Conservation (phyloP, 306 rosid genomes). For the Oxytropis ochrocephala region DNA sequence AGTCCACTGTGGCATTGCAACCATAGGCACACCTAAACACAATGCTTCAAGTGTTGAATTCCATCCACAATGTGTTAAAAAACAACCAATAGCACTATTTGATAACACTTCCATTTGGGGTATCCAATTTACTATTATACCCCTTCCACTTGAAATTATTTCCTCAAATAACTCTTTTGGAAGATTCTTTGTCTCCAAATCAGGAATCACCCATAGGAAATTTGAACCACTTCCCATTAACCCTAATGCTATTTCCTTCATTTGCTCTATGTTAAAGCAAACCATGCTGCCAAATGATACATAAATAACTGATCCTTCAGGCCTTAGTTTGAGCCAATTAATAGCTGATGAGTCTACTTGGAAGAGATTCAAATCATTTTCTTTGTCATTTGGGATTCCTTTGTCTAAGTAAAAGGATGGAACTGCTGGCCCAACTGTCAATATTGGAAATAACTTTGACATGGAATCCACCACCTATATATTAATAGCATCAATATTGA, state of each 20-base stretch:
- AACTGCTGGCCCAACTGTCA: slow-evolving; percentile 60
- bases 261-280: slow-evolving; percentile 28
- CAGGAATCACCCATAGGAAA: slow-evolving; percentile 57
- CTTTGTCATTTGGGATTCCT: slow-evolving; percentile 31
- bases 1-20: slow-evolving; percentile 50
- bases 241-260: slow-evolving; percentile 43
- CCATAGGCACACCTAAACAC: slow-evolving; percentile 50
- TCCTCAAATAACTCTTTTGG: slow-evolving; percentile 18
- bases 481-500: neutral
- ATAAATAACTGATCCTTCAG: slow-evolving; percentile 36
- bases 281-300: slow-evolving; percentile 59
- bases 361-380: slow-evolving; percentile 37
- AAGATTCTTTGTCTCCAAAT: slow-evolving; percentile 23
- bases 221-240: slow-evolving; percentile 24
- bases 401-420: slow-evolving; percentile 48
- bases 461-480: slow-evolving; percentile 45
- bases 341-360: slow-evolving; percentile 12
- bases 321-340: slow-evolving; percentile 44
- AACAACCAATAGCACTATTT: slow-evolving; percentile 39
- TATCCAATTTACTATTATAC: slow-evolving; percentile 44
- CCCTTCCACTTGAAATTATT: slow-evolving; percentile 23
- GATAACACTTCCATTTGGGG: slow-evolving; percentile 46
- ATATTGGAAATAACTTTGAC: slow-evolving; percentile 39
- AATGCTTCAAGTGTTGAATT: slow-evolving; percentile 48
- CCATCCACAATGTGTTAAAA: slow-evolving; percentile 52